Evolutionary conservation across 768 basidiomycete genomes (phyloP).

Genomic region (Xerocomellus intermedius): DNA sequence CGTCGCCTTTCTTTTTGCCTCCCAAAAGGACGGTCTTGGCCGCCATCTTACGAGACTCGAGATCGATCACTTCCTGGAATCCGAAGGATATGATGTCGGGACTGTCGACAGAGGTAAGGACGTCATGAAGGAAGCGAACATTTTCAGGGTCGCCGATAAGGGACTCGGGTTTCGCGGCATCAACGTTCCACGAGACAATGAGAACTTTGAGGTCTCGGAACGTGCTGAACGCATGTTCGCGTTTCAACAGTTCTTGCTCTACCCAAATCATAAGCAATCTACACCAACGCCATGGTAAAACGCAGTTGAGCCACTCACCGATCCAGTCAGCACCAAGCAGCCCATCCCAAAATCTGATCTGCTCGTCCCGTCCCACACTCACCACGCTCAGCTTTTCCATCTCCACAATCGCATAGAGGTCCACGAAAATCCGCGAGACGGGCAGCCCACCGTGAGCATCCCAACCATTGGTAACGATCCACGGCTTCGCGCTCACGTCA

Average conservation of each 20-base stretch:
- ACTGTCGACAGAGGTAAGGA: conserved; percentile 63
- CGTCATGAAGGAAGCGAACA: conserved; percentile 74
- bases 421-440: conserved; percentile 62
- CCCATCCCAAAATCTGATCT: conserved; percentile 86
- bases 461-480: conserved; percentile 89
- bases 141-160: conserved; percentile 69
- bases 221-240: conserved; percentile 73
- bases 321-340: conserved; percentile 82
- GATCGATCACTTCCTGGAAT: conserved; percentile 94
- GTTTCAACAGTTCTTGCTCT: conserved; percentile 77
- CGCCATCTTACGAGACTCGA: conserved; percentile 89
- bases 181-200: conserved; percentile 90
- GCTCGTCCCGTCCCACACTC: conserved; percentile 74
- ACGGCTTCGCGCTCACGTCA: conserved; percentile 71
- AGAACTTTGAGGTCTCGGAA: conserved; percentile 78
- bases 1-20: conserved; percentile 59
- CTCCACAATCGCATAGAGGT: conserved; percentile 72
- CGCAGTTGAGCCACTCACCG: conserved; percentile 49
- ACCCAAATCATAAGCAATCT: neutral
- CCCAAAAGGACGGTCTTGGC: conserved; percentile 89
- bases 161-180: conserved; percentile 79
- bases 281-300: neutral
- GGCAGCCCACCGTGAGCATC: conserved; percentile 70
- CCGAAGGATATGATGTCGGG: conserved; percentile 94
- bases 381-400: conserved; percentile 66